phyloP scores from a whole-genome alignment of 2,329 filamentous ascomycete genomes.

The Fusarium subtropicale region DNA sequence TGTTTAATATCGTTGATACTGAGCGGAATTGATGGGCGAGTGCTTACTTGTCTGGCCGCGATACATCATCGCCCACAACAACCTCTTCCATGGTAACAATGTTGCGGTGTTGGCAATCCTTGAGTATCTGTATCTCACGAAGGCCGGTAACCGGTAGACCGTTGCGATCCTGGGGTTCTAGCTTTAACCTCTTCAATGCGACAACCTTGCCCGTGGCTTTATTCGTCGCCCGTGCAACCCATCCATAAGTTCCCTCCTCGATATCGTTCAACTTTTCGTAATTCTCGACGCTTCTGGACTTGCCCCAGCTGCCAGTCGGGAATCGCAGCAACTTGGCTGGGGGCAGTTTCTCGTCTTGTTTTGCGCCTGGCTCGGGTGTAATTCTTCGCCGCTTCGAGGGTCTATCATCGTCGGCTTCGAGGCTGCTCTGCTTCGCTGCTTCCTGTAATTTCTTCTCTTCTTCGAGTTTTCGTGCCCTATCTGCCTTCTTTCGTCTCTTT shows the following conservation, averaged over 20 bases:
- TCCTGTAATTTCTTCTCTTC: conserved; percentile 55
- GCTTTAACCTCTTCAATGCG: conserved; percentile 92
- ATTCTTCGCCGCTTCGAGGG: conserved; percentile 73
- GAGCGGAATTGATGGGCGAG: conserved; percentile 33
- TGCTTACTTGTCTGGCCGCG: conserved; percentile 65
- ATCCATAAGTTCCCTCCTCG: conserved; percentile 96
- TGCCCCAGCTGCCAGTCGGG: conserved; percentile 73
- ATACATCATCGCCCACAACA: conserved; percentile 75
- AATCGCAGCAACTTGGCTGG: conserved; percentile 76
- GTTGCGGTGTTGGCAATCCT: conserved; percentile 82
- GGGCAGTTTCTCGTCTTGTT: conserved; percentile 35
- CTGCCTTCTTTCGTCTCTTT: conserved; percentile 84
- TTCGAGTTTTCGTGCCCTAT: conserved; percentile 79
- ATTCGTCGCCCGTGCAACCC: conserved; percentile 87
- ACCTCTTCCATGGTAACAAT: conserved; percentile 86
- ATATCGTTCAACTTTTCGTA: conserved; percentile 97
- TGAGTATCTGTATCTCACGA: conserved; percentile 91
- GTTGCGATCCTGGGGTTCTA: conserved; percentile 77
- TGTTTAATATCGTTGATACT: conserved; percentile 17
- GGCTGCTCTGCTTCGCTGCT: conserved; percentile 40
- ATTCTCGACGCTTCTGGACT: conserved; percentile 81
- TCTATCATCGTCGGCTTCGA: conserved; percentile 49
- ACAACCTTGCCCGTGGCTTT: conserved; percentile 81
- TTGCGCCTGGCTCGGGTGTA: conserved; percentile 58
- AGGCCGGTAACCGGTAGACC: conserved; percentile 93